These are phyloP conservation scores for Penicillium desertorum DNA, from an alignment of 495 filamentous ascomycete genomes.

Conservation along the genomic window DNA sequence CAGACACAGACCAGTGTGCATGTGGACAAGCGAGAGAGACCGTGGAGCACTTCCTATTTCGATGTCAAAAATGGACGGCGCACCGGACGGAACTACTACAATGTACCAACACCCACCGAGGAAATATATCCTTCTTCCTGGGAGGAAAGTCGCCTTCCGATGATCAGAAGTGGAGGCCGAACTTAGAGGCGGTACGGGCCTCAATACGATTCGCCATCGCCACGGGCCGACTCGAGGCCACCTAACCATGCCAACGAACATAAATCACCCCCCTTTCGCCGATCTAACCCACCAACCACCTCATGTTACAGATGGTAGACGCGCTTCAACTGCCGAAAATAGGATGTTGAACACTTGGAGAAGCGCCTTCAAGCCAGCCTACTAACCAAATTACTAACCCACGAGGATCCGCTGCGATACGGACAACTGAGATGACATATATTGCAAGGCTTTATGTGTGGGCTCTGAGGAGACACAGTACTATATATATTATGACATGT, in stretches of 20 bases:
- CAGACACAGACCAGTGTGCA: no score
- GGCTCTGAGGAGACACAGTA: not conserved
- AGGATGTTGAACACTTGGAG: slow-evolving; percentile 9
- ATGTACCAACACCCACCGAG: slow-evolving; percentile 30
- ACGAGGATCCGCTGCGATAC: not conserved
- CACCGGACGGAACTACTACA: slow-evolving; percentile 34
- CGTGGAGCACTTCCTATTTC: slow-evolving; percentile 39
- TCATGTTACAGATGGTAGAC: slow-evolving; percentile 13
- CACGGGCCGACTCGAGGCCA: slow-evolving; percentile 32
- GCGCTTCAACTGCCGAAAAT: slow-evolving; percentile 5
- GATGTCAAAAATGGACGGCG: slow-evolving; percentile 32
- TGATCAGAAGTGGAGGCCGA: slow-evolving; percentile 32
- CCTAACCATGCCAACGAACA: slow-evolving; percentile 15
- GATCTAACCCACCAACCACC: slow-evolving; percentile 13
- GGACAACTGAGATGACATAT: not conserved
- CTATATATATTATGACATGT: no score
- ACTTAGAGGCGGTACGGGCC: slow-evolving; percentile 25
- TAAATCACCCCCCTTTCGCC: not conserved
- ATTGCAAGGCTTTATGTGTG: not conserved
- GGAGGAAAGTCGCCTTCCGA: slow-evolving; percentile 31
- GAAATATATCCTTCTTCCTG: slow-evolving; percentile 37
- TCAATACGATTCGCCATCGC: slow-evolving; percentile 35
- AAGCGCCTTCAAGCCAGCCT: slow-evolving; percentile 6
- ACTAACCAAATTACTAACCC: slow-evolving; percentile 1
- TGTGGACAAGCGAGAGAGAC: no score